These are phyloP conservation scores for Zostera marina DNA, from an alignment of 116 monocot genomes.

Conservation along the genomic window DNA sequence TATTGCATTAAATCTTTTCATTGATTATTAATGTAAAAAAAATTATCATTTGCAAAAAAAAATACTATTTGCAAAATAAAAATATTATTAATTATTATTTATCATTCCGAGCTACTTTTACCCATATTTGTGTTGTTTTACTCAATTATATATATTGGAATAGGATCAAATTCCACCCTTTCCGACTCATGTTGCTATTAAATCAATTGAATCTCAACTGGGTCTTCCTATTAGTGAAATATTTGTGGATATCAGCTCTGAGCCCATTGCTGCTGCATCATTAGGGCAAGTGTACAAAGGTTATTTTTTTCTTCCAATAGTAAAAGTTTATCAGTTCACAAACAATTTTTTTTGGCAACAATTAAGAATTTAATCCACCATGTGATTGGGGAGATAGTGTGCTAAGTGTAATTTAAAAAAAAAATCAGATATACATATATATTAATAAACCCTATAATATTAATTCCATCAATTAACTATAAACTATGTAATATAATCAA, in stretches of 20 bases:
- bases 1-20: too few relatives aligned
- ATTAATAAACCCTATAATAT: too few relatives aligned
- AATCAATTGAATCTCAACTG: conserved; percentile 76
- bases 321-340: background rate
- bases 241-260: conserved; percentile 65
- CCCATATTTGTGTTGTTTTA: too few relatives aligned
- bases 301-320: conserved; percentile 1
- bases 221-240: conserved; percentile 52
- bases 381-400: too few relatives aligned
- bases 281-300: conserved; percentile 97
- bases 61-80: background rate
- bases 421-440: too few relatives aligned
- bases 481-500: too few relatives aligned
- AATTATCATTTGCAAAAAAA: background rate
- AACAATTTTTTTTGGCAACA: background rate
- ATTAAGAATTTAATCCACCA: too few relatives aligned
- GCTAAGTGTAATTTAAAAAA: too few relatives aligned
- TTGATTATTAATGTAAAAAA: background rate
- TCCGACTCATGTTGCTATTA: conserved; percentile 60
- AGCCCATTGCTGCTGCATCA: conserved; percentile 92
- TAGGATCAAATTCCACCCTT: conserved; percentile 99
- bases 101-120: too few relatives aligned
- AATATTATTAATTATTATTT: too few relatives aligned
- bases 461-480: too few relatives aligned
- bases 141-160: background rate